Base-by-base conservation (phyloP, 1,284 basidiomycete species). In the Chalciporus sp. region DNA sequence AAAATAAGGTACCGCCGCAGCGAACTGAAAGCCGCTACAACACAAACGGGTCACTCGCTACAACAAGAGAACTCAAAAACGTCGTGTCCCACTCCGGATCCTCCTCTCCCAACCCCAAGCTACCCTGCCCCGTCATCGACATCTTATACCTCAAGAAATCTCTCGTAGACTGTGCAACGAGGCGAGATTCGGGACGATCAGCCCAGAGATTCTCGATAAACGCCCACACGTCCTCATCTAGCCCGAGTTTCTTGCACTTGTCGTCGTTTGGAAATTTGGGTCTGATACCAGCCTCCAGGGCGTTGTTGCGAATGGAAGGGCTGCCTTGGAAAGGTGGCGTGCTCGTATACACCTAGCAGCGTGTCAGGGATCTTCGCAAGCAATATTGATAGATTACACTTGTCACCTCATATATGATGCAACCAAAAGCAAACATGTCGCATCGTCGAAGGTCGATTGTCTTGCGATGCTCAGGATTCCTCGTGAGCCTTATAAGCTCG, bases 361-460 rank as follows among this genome's bases (percentile, higher is more conserved):
- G 1, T 23, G 19, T 46, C 27, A 44, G 37, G 7, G 10, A n/a
- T 7, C 6, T 35, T 11, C 17, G 3, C 23, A 35, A 12, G 42
- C n/a, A 20, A 7, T n/a, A 16, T 41, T 37, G 16, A 20, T 2
- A 43, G 31, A 39, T 14, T 23, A 37, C 33, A 1, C 10, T 23
- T 1, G 45, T 3, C 10, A 70, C 65, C 67, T 70, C 66, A 42
- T 62, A 67, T 7, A 59, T 26, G 45, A 69, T 52, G n/a, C 67
- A 68, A 4, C 68, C 68, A 41, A 70, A 57, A 5, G 66, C 58
- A 29, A 71, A 70, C 31, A 69, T 66, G 27, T 70, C 68, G 39
- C 65, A 58, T 44, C 65, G 64, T 12, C 66, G 68, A 37, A 49
- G 61, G 40, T 67, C 61, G 1, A 63, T 52, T 3, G 9, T 49